Conservation (phyloP, 2,329 filamentous ascomycete species). For the Colletotrichum cordylinicola region DNA sequence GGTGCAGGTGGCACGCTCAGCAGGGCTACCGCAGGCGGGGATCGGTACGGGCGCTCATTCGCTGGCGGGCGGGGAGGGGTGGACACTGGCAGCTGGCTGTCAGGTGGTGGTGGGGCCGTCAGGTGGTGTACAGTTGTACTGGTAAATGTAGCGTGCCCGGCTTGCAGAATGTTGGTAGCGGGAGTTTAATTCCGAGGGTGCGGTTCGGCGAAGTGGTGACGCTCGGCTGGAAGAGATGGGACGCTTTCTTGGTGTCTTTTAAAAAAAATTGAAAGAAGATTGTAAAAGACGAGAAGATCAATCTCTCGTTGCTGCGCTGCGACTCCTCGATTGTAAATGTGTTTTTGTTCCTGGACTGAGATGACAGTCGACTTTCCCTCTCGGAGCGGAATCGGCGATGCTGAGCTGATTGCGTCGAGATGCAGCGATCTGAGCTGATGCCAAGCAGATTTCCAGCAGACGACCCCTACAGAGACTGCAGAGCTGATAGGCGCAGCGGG, state of each 20-base stretch:
- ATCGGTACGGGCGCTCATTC: slow-evolving; percentile 12
- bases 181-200: slow-evolving; percentile 17
- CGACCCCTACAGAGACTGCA: neutral
- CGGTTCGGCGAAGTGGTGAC: slow-evolving; percentile 15
- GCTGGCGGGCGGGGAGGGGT: neutral
- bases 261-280: neutral
- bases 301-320: neutral
- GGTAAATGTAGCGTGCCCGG: neutral
- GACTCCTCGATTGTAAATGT: neutral
- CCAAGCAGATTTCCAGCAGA: slow-evolving; percentile 1
- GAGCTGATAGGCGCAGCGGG: slow-evolving; percentile 6
- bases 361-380: neutral
- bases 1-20: neutral
- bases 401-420: neutral
- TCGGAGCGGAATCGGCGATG: neutral
- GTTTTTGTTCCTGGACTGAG: neutral
- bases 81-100: neutral
- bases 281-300: neutral
- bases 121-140: neutral
- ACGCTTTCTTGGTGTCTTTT: neutral
- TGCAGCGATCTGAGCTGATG: neutral
- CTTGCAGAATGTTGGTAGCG: slow-evolving; percentile 1
- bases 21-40: slow-evolving; percentile 16
- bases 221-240: slow-evolving; percentile 12
- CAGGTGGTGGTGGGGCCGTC: neutral